Evolutionary conservation across 2,329 filamentous ascomycete genomes (phyloP).

Genomic region (Amauroascus niger): DNA sequence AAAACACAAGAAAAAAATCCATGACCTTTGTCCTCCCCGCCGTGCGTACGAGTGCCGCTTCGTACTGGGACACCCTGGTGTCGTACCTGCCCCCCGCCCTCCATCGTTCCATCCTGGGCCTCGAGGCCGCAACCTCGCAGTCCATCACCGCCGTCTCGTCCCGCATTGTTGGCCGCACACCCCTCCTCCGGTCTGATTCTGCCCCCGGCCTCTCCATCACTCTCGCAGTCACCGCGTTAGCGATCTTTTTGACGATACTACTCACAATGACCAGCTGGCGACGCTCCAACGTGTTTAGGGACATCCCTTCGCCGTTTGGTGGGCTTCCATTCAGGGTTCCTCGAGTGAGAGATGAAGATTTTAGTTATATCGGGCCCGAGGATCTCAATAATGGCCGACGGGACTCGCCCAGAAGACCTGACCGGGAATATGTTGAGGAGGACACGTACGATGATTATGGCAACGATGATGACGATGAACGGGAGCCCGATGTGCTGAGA

Average conservation of each 20-base stretch:
- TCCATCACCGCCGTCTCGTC: constrained; percentile 16
- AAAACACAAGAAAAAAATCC: constrained; percentile 15
- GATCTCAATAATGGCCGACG: constrained; percentile 14
- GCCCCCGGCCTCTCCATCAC: constrained; percentile 20
- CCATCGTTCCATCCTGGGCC: constrained; percentile 16
- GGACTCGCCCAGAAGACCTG: not conserved
- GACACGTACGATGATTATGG: not conserved
- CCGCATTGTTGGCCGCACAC: not conserved
- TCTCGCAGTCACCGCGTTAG: constrained; percentile 18
- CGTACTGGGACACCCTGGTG: constrained; percentile 31
- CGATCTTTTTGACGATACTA: constrained; percentile 21
- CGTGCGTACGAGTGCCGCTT: constrained; percentile 34
- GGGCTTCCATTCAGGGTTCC: constrained; percentile 1
- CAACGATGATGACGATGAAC: constrained; percentile 21
- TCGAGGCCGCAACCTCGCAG: not conserved
- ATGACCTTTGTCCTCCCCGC: constrained; percentile 35
- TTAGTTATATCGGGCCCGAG: not conserved
- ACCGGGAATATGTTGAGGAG: not conserved
- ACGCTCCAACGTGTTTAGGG: constrained; percentile 5
- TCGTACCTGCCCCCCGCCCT: constrained; percentile 19
- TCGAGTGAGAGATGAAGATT: constrained; percentile 2
- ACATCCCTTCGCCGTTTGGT: constrained; percentile 4
- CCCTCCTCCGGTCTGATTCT: not conserved
- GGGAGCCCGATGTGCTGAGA: constrained; percentile 36
- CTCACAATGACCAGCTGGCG: constrained; percentile 30